Percentiles rank a stretch among this genome's conserved stretches.
Conservation (phyloP, 1,139 yeast genomes). For the Debaryomycetaceae sp. region DNA sequence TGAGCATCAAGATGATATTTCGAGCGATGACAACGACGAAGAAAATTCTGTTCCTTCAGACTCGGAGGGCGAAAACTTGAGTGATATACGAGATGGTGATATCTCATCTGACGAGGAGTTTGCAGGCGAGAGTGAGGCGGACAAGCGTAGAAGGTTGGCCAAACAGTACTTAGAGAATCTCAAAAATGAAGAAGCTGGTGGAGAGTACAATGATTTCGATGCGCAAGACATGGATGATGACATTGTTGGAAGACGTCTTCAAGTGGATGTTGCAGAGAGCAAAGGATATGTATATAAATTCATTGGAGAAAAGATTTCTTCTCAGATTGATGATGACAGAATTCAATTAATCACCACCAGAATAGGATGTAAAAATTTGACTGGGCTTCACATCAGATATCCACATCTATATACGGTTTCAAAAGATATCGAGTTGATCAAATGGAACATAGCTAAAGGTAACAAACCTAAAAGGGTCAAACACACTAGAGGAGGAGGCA, state of each 20-base stretch:
- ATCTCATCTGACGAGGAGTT: slow-evolving; percentile 67
- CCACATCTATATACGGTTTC: slow-evolving; percentile 78
- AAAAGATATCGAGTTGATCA: slow-evolving; percentile 75
- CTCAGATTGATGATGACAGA: slow-evolving; percentile 42
- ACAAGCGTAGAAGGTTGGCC: slow-evolving; percentile 89
- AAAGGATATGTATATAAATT: slow-evolving; percentile 79
- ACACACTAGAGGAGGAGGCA: slow-evolving; percentile 62
- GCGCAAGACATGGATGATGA: slow-evolving; percentile 93
- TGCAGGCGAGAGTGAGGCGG: slow-evolving; percentile 79
- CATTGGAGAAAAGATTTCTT: slow-evolving; percentile 46
- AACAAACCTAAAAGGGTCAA: slow-evolving; percentile 61
- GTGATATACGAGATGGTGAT: slow-evolving; percentile 32
- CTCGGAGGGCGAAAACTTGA: slow-evolving; percentile 30
- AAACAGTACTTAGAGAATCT: slow-evolving; percentile 85
- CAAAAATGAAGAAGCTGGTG: slow-evolving; percentile 46
- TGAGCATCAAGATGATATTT: slow-evolving; percentile 5
- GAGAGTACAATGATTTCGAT: slow-evolving; percentile 61
- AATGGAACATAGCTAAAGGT: slow-evolving; percentile 54
- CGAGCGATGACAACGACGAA: slow-evolving; percentile 26
- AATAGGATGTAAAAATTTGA: slow-evolving; percentile 57
- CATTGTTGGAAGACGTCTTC: slow-evolving; percentile 73
- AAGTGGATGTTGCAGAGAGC: slow-evolving; percentile 84
- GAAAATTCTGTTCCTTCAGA: slow-evolving; percentile 39
- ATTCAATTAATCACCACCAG: slow-evolving; percentile 40
- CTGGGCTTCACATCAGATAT: slow-evolving; percentile 48